Percentiles rank a stretch among this genome's conserved stretches.
Evolutionary conservation across 2,329 filamentous ascomycete genomes (phyloP).

Genomic region (Coniochaeta sp.): DNA sequence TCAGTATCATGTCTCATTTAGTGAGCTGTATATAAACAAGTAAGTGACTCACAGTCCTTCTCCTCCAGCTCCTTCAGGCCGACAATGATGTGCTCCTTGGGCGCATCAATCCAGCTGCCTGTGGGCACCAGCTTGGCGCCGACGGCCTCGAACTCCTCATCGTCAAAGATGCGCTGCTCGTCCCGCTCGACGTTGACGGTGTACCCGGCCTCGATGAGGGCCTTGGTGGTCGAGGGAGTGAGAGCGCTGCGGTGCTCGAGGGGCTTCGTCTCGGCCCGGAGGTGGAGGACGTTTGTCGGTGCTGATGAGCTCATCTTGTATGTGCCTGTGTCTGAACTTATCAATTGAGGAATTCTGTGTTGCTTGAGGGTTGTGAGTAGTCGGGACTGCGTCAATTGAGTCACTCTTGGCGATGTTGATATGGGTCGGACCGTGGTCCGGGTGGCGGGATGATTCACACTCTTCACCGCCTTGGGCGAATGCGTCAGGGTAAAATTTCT

Average conservation of each 20-base stretch:
- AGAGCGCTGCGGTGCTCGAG: constrained; percentile 38
- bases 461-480: constrained; percentile 1
- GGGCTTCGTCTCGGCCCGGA: constrained; percentile 54
- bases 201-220: constrained; percentile 63
- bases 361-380: not conserved
- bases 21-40: not conserved
- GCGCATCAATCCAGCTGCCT: constrained; percentile 61
- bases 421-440: constrained; percentile 1
- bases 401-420: not conserved
- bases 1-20: not conserved
- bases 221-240: constrained; percentile 3
- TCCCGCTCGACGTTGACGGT: constrained; percentile 61
- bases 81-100: constrained; percentile 62
- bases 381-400: not conserved
- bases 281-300: constrained; percentile 34
- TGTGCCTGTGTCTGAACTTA: too few relatives aligned
- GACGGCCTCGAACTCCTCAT: constrained; percentile 52
- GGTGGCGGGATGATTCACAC: constrained; percentile 2
- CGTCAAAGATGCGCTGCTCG: constrained; percentile 59
- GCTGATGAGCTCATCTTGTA: constrained; percentile 24
- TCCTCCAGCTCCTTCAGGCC: constrained; percentile 74
- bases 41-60: constrained; percentile 47
- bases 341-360: not conserved
- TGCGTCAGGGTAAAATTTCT: not conserved
- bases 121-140: constrained; percentile 60